phyloP scores from a whole-genome alignment of 202 grass and related monocot species.

The Setaria viridis region DNA sequence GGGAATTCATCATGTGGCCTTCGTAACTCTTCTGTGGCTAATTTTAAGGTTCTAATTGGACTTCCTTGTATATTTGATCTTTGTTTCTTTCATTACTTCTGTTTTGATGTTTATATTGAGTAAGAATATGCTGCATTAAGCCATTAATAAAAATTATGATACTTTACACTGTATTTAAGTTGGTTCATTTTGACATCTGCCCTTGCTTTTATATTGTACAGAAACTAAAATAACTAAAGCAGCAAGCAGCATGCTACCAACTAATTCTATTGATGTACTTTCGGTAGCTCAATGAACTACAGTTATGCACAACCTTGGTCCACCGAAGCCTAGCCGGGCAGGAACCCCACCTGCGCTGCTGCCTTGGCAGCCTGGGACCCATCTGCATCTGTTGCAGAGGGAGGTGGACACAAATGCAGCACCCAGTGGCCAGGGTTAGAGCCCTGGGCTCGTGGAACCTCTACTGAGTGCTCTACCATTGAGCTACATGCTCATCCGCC shows the following conservation, averaged over 20 bases:
- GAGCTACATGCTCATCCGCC: background rate
- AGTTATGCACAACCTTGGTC: background rate
- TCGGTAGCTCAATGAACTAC: background rate
- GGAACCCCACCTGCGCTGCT: background rate
- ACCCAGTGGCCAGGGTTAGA: background rate
- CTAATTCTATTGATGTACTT: conserved; percentile 1
- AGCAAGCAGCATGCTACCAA: background rate
- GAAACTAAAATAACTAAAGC: conserved; percentile 8
- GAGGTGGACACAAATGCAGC: background rate
- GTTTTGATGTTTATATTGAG: conserved; percentile 7
- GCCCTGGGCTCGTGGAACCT: background rate
- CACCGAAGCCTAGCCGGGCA: background rate
- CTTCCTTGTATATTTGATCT: conserved; percentile 26
- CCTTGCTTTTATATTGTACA: background rate
- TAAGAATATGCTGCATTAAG: background rate
- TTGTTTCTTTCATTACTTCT: conserved; percentile 1
- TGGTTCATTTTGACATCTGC: background rate
- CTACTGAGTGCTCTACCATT: background rate
- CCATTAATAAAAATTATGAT: conserved; percentile 15
- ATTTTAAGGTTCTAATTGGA: conserved; percentile 64
- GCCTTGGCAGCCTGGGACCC: no score
- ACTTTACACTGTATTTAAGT: conserved; percentile 31
- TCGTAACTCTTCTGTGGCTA: conserved; percentile 80
- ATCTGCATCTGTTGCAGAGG: background rate
- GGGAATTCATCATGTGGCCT: conserved; percentile 82